phyloP scores from a whole-genome alignment of 2,329 filamentous ascomycete species.

The Sclerotinia trifoliorum region DNA sequence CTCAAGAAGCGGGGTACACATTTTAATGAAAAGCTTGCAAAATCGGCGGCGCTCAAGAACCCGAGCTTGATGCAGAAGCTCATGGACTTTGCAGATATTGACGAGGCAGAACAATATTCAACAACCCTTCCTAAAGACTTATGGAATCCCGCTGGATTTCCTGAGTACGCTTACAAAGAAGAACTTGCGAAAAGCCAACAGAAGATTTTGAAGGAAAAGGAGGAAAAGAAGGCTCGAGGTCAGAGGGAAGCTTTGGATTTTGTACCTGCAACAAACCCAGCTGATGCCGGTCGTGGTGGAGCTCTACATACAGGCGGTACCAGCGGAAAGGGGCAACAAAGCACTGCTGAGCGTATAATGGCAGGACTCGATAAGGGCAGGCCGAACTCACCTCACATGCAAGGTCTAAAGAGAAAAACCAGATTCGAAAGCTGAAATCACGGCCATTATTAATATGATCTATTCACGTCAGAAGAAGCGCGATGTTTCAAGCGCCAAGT shows the following conservation, averaged over 20 bases:
- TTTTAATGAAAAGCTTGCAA: constrained; percentile 73
- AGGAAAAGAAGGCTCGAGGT: constrained; percentile 38
- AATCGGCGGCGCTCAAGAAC: constrained; percentile 66
- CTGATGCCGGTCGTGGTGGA: constrained; percentile 33
- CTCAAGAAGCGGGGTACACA: constrained; percentile 76
- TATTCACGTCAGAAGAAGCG: neutral
- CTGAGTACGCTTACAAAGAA: constrained; percentile 53
- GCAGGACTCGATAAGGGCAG: constrained; percentile 39
- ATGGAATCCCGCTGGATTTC: constrained; percentile 59
- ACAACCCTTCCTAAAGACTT: constrained; percentile 57
- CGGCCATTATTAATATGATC: neutral
- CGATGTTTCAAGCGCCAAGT: neutral
- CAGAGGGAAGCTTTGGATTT: constrained; percentile 39
- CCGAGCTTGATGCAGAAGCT: constrained; percentile 71
- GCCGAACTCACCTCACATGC: constrained; percentile 37
- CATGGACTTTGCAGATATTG: constrained; percentile 64
- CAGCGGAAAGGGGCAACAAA: constrained; percentile 32
- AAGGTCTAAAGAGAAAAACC: constrained; percentile 39
- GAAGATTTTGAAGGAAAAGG: constrained; percentile 36
- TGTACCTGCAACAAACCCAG: constrained; percentile 34
- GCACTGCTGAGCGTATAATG: constrained; percentile 41
- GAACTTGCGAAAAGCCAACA: constrained; percentile 50
- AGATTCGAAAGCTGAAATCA: constrained; percentile 39
- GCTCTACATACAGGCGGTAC: constrained; percentile 26
- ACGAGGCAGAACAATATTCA: constrained; percentile 59